Percentiles rank a stretch among this genome's conserved stretches.
phyloP scores from a whole-genome alignment of 768 basidiomycete species.

The Lactarius trivialis region DNA sequence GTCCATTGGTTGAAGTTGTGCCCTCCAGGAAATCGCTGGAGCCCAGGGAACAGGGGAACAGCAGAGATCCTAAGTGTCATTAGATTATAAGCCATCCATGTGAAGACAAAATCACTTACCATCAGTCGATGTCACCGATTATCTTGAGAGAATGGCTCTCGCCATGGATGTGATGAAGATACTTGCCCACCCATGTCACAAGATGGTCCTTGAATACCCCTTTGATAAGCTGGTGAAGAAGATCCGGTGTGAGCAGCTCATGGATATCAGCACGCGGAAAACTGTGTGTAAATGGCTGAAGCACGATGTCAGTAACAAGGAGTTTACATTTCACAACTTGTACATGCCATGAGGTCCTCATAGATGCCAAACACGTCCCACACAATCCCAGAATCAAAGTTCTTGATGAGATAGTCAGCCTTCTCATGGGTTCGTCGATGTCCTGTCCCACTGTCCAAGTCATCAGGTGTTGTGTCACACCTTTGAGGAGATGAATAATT shows the following conservation, averaged over 20 bases:
- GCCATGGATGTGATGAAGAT: conserved; percentile 21
- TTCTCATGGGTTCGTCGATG: too few species aligned
- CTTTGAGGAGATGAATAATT: too few species aligned
- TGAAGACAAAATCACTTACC: conserved; percentile 23
- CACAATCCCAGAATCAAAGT: too few species aligned
- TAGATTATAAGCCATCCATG: too few species aligned
- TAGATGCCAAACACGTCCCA: too few species aligned
- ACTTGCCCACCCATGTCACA: conserved; percentile 30
- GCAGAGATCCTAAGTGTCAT: conserved; percentile 22
- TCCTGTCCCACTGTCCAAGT: too few species aligned
- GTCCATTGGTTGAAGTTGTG: conserved; percentile 24
- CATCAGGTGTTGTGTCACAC: too few species aligned
- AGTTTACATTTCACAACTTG: too few species aligned
- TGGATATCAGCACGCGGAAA: conserved; percentile 25
- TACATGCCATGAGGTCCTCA: too few species aligned
- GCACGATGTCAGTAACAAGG: too few species aligned
- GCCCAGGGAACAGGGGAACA: conserved; percentile 11
- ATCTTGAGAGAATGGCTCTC: conserved; percentile 16
- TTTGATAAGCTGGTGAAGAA: conserved; percentile 32
- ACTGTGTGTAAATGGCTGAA: too few species aligned
- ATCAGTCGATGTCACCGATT: conserved; percentile 30
- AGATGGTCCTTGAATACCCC: conserved; percentile 35
- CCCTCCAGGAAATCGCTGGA: conserved; percentile 17
- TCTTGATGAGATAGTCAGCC: too few species aligned
- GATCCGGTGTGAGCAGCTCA: conserved; percentile 27